Evolutionary conservation across 2,329 filamentous ascomycete species (phyloP), one percentile per base, ranked within the genome.

Genomic region (Aureobasidium lini): DNA sequence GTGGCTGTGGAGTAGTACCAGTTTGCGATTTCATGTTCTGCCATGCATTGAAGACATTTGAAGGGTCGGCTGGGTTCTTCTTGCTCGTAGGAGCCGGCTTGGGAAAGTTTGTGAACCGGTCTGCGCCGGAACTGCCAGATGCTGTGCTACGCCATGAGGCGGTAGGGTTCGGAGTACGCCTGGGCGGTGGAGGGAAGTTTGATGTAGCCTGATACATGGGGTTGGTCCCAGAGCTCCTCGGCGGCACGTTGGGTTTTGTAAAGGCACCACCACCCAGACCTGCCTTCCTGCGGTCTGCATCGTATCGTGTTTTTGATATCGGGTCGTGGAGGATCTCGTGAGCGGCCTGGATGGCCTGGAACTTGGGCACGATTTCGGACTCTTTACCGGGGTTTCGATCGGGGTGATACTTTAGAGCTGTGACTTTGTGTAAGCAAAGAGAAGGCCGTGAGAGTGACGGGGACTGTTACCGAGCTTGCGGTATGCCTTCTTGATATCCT

Each of bases 311-410:
- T 62, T 84, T 81, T 65, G 78, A 75, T n/a, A 75, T 73, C 1
- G 81, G 74, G 66, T 87, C 84, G 64, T 77, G 80, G 47, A 89
- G 76, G 57, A 96, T 80, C 70, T 96, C 91, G 69, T 95, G 86
- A 23, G 91, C 91, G 4, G 88, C 84, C 72, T 95, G 89, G 50
- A 96, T 95, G 52, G 86, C 83, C 71, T 95, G 89, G 68, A 96
- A 96, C 68, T 89, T 88, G 34, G 87, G 80, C 64, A 89, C 89
- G 69, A 87, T 88, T 68, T 93, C 89, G 60, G 83, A 75, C 73
- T 95, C 90, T 68, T 83, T 84, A 54, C 91, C 91, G 10, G 87
- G 89, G 69, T 96, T 95, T 61, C 91, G 87, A 71, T 96, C 91
- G 7, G 91, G 91, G 69, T 96, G 91, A 68, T 88, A 95, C 72